Evolutionary conservation across 2,329 filamentous ascomycete species (phyloP), one percentile per base, ranked within the genome.

Genomic region (Zasmidium angulare): DNA sequence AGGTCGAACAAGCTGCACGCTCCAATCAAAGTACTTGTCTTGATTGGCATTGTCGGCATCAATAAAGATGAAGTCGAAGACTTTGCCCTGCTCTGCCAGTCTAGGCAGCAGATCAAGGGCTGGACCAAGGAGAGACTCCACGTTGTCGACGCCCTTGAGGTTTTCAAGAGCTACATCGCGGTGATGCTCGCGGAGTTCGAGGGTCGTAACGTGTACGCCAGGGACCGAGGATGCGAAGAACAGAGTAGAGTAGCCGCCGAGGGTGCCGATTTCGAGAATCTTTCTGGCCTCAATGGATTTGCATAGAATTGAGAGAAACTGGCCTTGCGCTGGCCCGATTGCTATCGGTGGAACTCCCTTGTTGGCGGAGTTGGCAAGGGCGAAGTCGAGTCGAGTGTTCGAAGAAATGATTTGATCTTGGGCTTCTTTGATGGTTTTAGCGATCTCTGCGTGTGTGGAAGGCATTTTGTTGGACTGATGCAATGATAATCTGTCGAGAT

Each of bases 211-310:
- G 19, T 76, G 68, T 3, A 75, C 65, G 20, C 71, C 66, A 0
- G 74, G 72, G 11, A 68, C 70, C 12, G 72, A 67, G 20, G 68
- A 69, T 2, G 81, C 82, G 51, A 86, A 75, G 76, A 80, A 85
- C 55, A 84, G 81, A 14, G 79, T 77, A 1, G 78, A 79, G 46
- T 84, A 85, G 11, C 78, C 83, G 17, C 82, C 83, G 20, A 86
- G 68, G 0, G 82, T 84, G 23, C 84, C 83, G 50, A 86, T 73
- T 67, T 86, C 83, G 40, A 86, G 79, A 1, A 80, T 73, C 4
- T 29, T 19, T 23, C 62, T 60, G n/a, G 64, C 62, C 14, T 55
- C 19, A n/a, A 55, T n/a, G 26, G 63, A 20, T 46, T 69, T 70
- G 52, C 71, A 71, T 31, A 77, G 76, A 10, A 81, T 66, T 19